These are phyloP conservation scores for Coniochaeta prunicola DNA, from an alignment of 2,329 filamentous ascomycete genomes.

Conservation along the genomic window DNA sequence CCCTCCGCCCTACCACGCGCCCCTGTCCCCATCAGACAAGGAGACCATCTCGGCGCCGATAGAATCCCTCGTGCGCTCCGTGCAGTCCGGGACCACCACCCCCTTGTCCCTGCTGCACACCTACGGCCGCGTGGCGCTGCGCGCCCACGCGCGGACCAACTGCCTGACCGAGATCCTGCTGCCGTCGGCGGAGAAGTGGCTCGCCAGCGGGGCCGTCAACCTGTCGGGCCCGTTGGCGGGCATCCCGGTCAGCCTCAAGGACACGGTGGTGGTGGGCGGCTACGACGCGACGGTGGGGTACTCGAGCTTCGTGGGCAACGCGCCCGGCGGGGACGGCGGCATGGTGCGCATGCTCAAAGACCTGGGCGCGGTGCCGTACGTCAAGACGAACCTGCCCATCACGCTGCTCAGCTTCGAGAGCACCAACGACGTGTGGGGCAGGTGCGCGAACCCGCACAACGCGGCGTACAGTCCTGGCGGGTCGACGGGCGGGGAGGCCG, in stretches of 20 bases:
- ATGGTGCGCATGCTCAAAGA: slow-evolving; percentile 75
- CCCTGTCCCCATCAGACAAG: slow-evolving; percentile 58
- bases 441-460: slow-evolving; percentile 76
- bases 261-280: slow-evolving; percentile 69
- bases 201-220: slow-evolving; percentile 51
- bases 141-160: slow-evolving; percentile 81
- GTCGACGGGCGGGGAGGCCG: slow-evolving; percentile 79
- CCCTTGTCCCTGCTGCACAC: slow-evolving; percentile 71
- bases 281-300: slow-evolving; percentile 82
- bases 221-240: slow-evolving; percentile 77
- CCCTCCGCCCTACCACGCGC: slow-evolving; percentile 50
- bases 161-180: slow-evolving; percentile 85
- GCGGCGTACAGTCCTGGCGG: slow-evolving; percentile 80
- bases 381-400: slow-evolving; percentile 86
- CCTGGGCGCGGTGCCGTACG: slow-evolving; percentile 82
- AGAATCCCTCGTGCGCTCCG: slow-evolving; percentile 67
- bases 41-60: slow-evolving; percentile 67
- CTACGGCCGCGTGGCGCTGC: slow-evolving; percentile 80
- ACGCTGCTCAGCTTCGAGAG: slow-evolving; percentile 84
- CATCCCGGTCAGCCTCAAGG: slow-evolving; percentile 81
- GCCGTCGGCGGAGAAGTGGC: slow-evolving; percentile 68
- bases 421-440: slow-evolving; percentile 72
- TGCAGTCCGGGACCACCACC: slow-evolving; percentile 59
- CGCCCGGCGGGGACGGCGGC: slow-evolving; percentile 58
- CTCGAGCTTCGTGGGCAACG: slow-evolving; percentile 63